Base-by-base conservation (phyloP, 2,329 filamentous ascomycete species). In the Thielaviopsis ethacetica region DNA sequence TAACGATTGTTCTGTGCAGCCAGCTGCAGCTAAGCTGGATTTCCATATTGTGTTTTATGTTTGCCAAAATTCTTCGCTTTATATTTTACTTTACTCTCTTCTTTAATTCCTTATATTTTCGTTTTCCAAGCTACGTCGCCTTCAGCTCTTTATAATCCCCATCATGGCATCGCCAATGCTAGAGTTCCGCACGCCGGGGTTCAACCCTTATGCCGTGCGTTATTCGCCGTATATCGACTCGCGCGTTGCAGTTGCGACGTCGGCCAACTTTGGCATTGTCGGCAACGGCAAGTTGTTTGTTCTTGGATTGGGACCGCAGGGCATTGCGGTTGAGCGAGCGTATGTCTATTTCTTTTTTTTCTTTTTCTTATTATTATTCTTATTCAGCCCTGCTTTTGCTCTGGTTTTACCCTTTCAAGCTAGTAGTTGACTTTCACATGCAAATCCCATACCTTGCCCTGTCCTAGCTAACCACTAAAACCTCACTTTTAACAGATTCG, bases 211-310 rank as follows among this genome's bases (percentile, higher is more conserved):
- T 73, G 88, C 88, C 65, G 90, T 96, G 72, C 95, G 96, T 73
- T 98, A 97, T 77, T 97, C 91, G 59, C 93, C 93, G 6, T 98
- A 96, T 76, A 95, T 94, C 75, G 93, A 97, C 75, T 93, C 88
- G 64, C 84, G 91, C 63, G 83, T 98, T 63, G 91, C 91, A 60
- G 90, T 96, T 66, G 88, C 88, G 30, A 80, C 87, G 1, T 86
- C 90, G n/a, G 83, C 91, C 63, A 97, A 98, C 76, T 98, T 93
- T 73, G 93, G 93, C 47, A 86, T 98, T 47, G 91, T 98, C 41
- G 93, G 93, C 54, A 98, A 98, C 75, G 93, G 93, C 12, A 83
- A 91, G 51, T 73, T 97, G 0, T 97, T 88, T 68, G 83, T 91
- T 60, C 77, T 97, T 26, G 86, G 85, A 30, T 73, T 98, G 63